Percentiles rank a stretch among this genome's conserved stretches.
Evolutionary conservation across 306 rosid genomes (phyloP).

Genomic region (Quercus glauca): DNA sequence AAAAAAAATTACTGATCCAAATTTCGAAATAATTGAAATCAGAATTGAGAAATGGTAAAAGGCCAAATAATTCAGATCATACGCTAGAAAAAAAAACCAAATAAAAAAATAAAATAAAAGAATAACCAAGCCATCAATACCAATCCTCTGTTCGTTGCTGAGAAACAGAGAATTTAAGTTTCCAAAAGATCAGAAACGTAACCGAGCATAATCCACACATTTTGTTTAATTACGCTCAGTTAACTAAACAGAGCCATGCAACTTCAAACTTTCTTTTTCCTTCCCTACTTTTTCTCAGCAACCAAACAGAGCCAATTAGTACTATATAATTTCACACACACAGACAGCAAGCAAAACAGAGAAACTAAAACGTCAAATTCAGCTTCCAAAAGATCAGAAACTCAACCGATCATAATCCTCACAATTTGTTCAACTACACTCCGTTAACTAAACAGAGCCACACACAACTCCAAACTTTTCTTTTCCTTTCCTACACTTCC

Average conservation of each 20-base stretch:
- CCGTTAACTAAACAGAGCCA: background rate
- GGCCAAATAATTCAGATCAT: background rate
- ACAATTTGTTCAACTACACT: background rate
- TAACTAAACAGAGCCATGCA: background rate
- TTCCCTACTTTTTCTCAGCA: constrained; percentile 10
- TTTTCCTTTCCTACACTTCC: constrained; percentile 2
- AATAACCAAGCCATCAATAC: background rate
- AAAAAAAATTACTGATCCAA: background rate
- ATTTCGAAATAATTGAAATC: background rate
- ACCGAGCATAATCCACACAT: background rate
- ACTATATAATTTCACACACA: no score
- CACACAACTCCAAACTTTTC: background rate
- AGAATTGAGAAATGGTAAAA: background rate
- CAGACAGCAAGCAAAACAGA: no score
- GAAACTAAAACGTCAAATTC: background rate
- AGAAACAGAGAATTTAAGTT: background rate
- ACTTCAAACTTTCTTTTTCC: background rate
- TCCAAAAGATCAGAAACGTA: background rate
- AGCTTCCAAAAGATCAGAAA: background rate
- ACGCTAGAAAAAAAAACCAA: background rate
- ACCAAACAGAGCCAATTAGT: background rate
- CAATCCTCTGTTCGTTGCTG: background rate
- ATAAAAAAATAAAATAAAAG: background rate
- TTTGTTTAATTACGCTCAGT: background rate
- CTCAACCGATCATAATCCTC: background rate